Evolutionary conservation across 495 filamentous ascomycete genomes (phyloP), one percentile per base, ranked within the genome.

Genomic region (Aspergillus biplanus): DNA sequence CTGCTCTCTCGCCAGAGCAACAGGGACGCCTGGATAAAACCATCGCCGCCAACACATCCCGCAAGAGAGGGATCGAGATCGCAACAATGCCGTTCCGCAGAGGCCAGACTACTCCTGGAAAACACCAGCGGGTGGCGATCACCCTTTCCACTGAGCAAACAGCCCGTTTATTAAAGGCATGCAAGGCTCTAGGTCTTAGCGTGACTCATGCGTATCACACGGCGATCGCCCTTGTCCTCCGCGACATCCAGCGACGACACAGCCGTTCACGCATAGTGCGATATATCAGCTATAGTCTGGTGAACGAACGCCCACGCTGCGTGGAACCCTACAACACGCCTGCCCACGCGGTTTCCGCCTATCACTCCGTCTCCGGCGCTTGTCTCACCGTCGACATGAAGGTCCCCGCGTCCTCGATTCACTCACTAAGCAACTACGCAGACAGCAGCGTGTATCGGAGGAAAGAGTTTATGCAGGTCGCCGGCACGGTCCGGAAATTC

Each of bases 201-300:
- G 44, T 74, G 3, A 71, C 67, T 2, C 71, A 71, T 60, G 71
- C 65, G 3, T 74, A 74, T 39, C 69, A 74, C 59, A 65, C 71
- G 1, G 71, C 67, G 16, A 68, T 71, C 33, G 67, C 66, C 4
- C 53, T 69, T n/a, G 33, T 55, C 12, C 58, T 71, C 13, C 47
- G 68, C 0, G 72, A 71, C 33, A n/a, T 66, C 3, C 70, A 69
- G 49, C 52, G 64, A 34, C 50, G 62, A 33, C 12, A 55, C 1
- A 4, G 6, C 0, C 12, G 50, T 1, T 37, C 64, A 39, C 59
- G 72, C 9, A 62, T 18, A 4, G 67, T 73, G 13, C 65, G 68
- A 8, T 72, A 70, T 44, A 61, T 70, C 52, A 72, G 62, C 58
- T 71, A 71, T 44, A 65, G 58, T 15, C 52, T 71, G 8, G 63